These are phyloP conservation scores for Pseudonectria buxi DNA, from an alignment of 2,329 filamentous ascomycete genomes.

Conservation along the genomic window DNA sequence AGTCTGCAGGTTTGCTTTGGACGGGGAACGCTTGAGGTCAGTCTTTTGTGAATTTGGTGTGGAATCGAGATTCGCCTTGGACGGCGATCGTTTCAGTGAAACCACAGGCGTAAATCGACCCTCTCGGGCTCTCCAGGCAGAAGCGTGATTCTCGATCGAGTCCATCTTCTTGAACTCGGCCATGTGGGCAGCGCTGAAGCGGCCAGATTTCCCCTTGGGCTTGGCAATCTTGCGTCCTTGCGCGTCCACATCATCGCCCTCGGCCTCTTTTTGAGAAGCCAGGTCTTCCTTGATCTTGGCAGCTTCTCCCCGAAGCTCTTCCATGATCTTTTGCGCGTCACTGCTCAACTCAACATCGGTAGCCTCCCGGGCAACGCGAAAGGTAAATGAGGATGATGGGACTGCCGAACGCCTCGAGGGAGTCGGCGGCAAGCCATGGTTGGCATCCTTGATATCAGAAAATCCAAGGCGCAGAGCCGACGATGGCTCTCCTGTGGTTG, in stretches of 20 bases:
- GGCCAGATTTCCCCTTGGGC: constrained; percentile 68
- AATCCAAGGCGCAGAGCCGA: constrained; percentile 80
- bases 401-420: constrained; percentile 52
- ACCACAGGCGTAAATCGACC: constrained; percentile 45
- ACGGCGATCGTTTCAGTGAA: constrained; percentile 35
- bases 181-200: constrained; percentile 82
- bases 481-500: constrained; percentile 68
- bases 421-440: constrained; percentile 46
- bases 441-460: constrained; percentile 56
- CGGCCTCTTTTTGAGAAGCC: constrained; percentile 51
- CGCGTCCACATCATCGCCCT: constrained; percentile 37
- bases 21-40: constrained; percentile 44
- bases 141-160: constrained; percentile 82
- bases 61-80: constrained; percentile 37
- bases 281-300: constrained; percentile 64
- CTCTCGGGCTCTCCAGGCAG: constrained; percentile 60
- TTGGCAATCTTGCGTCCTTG: constrained; percentile 66
- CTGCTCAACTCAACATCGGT: constrained; percentile 50
- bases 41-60: constrained; percentile 28
- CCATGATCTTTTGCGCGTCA: constrained; percentile 54
- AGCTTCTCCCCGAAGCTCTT: constrained; percentile 65
- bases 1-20: constrained; percentile 43
- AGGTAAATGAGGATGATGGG: constrained; percentile 58
- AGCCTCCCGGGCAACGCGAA: constrained; percentile 55
- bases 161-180: constrained; percentile 96